phyloP scores from a whole-genome alignment of 2,329 filamentous ascomycete species.

The Neopestalotiopsis rosae region DNA sequence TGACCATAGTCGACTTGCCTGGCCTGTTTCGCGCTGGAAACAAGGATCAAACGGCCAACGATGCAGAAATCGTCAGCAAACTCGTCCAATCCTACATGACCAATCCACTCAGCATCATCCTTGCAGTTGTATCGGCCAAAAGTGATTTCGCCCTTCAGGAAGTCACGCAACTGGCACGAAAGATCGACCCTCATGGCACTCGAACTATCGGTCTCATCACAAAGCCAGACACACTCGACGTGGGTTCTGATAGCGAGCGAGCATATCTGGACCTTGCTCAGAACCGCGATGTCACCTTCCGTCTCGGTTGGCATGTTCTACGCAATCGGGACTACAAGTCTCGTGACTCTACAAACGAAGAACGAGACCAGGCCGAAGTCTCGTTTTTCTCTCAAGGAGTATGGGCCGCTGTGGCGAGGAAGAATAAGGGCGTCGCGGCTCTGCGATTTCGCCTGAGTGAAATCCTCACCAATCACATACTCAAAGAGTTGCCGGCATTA shows the following conservation, averaged over 20 bases:
- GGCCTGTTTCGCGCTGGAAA: conserved; percentile 55
- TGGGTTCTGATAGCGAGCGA: conserved; percentile 43
- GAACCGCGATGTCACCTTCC: conserved; percentile 50
- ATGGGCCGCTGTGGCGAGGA: conserved; percentile 20
- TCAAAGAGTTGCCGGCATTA: conserved; percentile 36
- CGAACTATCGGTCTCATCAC: conserved; percentile 56
- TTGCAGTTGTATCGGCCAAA: conserved; percentile 61
- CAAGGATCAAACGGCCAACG: conserved; percentile 46
- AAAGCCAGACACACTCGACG: conserved; percentile 45
- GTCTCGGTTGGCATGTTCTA: conserved; percentile 58
- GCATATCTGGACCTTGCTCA: conserved; percentile 45
- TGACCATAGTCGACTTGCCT: conserved; percentile 64
- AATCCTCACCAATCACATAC: conserved; percentile 34
- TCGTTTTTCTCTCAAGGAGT: conserved; percentile 24
- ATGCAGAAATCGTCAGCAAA: conserved; percentile 46
- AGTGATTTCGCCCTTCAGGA: conserved; percentile 62
- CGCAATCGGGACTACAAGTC: conserved; percentile 40
- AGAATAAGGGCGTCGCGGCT: conserved; percentile 28
- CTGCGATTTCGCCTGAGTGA: conserved; percentile 32
- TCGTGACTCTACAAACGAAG: conserved; percentile 20
- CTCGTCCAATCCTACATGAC: conserved; percentile 61
- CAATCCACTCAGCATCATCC: conserved; percentile 60
- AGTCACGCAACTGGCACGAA: conserved; percentile 54
- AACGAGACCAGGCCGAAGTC: conserved; percentile 20
- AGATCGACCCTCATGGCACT: conserved; percentile 33